Percentiles rank a stretch among this genome's conserved stretches.
Conservation (phyloP, 2,329 filamentous ascomycete species). For the Stachybotrys chlorohalonatus region DNA sequence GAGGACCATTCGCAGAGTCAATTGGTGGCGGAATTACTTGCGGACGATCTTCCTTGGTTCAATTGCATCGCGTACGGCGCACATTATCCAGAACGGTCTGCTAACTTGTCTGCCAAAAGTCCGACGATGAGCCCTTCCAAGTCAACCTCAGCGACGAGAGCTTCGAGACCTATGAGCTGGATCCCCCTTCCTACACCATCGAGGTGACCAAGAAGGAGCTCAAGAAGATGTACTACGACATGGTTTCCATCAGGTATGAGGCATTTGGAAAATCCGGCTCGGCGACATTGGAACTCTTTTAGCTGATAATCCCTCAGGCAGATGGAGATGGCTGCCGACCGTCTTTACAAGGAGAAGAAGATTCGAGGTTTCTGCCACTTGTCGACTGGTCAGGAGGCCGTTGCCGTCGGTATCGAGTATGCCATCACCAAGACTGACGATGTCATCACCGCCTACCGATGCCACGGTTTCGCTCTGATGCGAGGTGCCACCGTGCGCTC, state of each 20-base stretch:
- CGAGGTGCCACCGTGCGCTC: slow-evolving; percentile 82
- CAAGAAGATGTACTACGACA: slow-evolving; percentile 98
- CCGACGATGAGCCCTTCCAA: slow-evolving; percentile 88
- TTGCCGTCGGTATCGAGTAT: slow-evolving; percentile 94
- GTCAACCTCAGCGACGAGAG: slow-evolving; percentile 94
- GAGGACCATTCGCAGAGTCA: background rate
- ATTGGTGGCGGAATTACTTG: background rate
- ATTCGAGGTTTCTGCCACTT: slow-evolving; percentile 99
- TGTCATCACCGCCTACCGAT: slow-evolving; percentile 95
- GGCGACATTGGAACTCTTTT: background rate
- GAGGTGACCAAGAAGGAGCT: slow-evolving; percentile 95
- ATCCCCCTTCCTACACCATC: slow-evolving; percentile 88
- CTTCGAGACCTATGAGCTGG: slow-evolving; percentile 99
- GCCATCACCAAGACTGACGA: slow-evolving; percentile 87
- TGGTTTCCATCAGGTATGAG: slow-evolving; percentile 83
- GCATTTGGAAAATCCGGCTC: background rate
- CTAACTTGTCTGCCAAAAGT: slow-evolving; percentile 39
- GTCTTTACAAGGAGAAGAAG: slow-evolving; percentile 99
- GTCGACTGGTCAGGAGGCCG: slow-evolving; percentile 95
- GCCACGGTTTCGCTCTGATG: slow-evolving; percentile 98
- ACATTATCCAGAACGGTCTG: background rate
- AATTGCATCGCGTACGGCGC: background rate
- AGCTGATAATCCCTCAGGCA: slow-evolving; percentile 52
- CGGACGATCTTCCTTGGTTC: background rate
- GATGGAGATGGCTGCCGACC: slow-evolving; percentile 99